Evolutionary conservation across 208 protist genomes (phyloP).

Genomic region (Dictyostelium gargantuum): DNA sequence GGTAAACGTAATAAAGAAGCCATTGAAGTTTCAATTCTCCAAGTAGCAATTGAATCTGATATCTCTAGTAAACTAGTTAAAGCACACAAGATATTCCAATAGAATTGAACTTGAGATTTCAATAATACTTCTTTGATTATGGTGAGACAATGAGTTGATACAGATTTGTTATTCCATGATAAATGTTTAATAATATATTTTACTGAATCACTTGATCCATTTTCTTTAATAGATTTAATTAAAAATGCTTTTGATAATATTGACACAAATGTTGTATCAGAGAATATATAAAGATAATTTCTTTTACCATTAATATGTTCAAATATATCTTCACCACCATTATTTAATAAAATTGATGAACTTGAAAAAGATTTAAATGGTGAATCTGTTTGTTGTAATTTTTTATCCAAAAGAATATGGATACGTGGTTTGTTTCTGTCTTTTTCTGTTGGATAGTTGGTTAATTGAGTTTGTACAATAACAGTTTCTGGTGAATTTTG

Average conservation of each 20-base stretch:
- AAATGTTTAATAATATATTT: conserved; percentile 14
- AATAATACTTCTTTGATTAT: conserved; percentile 36
- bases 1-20: neutral
- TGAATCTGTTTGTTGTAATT: too few species aligned
- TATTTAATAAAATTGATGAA: neutral
- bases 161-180: conserved; percentile 8
- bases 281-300: conserved; percentile 1
- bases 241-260: conserved; percentile 55
- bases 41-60: neutral
- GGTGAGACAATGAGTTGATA: neutral
- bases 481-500: neutral
- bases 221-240: conserved; percentile 38
- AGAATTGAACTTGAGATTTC: neutral
- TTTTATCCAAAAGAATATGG: neutral
- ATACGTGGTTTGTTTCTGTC: neutral
- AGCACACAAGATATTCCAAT: neutral
- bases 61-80: conserved; percentile 5
- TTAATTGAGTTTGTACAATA: neutral
- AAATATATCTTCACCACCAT: neutral
- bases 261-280: conserved; percentile 16
- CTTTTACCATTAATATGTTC: neutral
- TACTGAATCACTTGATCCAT: conserved; percentile 27
- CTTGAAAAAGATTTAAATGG: neutral
- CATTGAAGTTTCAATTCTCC: conserved; percentile 47
- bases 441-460: conserved; percentile 39